phyloP scores from a whole-genome alignment of 140 eudicot genomes.

The Stevia rebaudiana region DNA sequence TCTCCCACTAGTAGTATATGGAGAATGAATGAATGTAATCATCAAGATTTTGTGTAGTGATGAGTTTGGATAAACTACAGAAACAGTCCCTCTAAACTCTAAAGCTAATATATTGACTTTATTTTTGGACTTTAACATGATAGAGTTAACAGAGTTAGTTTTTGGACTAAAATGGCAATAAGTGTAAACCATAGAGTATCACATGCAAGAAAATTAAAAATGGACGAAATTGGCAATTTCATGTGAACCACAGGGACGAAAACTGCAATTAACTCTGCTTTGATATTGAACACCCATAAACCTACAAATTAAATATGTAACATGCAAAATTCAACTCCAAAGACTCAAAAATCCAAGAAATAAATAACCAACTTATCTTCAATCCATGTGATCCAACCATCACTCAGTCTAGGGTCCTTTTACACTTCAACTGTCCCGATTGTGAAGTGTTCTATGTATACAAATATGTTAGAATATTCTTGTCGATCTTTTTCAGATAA shows the following conservation, averaged over 20 bases:
- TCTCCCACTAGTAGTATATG: slow-evolving; percentile 4
- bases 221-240: too few relatives aligned
- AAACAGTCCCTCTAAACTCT: too few relatives aligned
- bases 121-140: too few relatives aligned
- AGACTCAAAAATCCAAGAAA: background rate
- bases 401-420: background rate
- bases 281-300: slow-evolving; percentile 13
- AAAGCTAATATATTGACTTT: too few relatives aligned
- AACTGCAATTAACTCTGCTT: too few relatives aligned
- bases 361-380: slow-evolving; percentile 1
- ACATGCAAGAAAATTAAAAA: too few relatives aligned
- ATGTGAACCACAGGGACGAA: too few relatives aligned
- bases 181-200: too few relatives aligned
- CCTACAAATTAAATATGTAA: background rate
- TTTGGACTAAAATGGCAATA: too few relatives aligned
- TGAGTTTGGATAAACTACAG: too few relatives aligned
- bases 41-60: slow-evolving; percentile 22
- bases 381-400: slow-evolving; percentile 11
- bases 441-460: background rate
- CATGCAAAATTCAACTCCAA: slow-evolving; percentile 13
- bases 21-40: background rate
- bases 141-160: too few relatives aligned
- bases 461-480: background rate
- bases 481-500: background rate
- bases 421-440: background rate